Evolutionary conservation across 2,329 filamentous ascomycete genomes (phyloP).

Genomic region (Pseudogymnoascus sp.): DNA sequence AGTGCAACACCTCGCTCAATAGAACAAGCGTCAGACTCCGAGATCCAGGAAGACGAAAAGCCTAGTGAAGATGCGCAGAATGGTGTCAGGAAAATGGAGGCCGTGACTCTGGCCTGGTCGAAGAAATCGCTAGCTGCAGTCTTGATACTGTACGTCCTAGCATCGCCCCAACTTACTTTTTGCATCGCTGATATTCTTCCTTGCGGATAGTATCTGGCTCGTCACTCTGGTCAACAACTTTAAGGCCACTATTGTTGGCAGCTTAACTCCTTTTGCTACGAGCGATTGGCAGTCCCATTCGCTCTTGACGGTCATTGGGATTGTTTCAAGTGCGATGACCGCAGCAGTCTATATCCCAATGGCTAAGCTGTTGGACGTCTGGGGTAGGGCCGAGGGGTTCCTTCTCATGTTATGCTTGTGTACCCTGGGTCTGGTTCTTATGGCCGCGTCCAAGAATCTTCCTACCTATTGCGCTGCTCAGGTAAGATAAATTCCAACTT

Average conservation of each 20-base stretch:
- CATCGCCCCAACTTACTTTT: not conserved
- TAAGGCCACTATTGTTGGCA: constrained; percentile 28
- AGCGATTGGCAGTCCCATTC: constrained; percentile 20
- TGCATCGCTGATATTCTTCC: not conserved
- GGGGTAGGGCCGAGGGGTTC: constrained; percentile 60
- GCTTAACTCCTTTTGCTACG: constrained; percentile 21
- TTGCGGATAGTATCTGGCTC: constrained; percentile 35
- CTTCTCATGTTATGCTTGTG: constrained; percentile 45
- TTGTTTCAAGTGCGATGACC: constrained; percentile 46
- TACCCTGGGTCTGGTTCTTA: constrained; percentile 51
- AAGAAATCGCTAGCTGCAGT: constrained; percentile 37
- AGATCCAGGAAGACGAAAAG: constrained; percentile 14
- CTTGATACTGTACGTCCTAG: constrained; percentile 37
- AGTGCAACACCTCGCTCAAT: not conserved
- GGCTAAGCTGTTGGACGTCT: constrained; percentile 61
- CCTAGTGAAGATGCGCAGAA: constrained; percentile 20
- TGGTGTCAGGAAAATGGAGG: constrained; percentile 44
- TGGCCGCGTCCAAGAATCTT: constrained; percentile 53
- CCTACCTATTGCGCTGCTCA: constrained; percentile 47
- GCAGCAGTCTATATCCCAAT: constrained; percentile 57
- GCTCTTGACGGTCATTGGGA: constrained; percentile 37
- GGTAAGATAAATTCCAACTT: constrained; percentile 11
- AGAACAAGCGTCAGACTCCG: not conserved
- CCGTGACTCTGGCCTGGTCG: constrained; percentile 44
- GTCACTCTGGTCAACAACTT: constrained; percentile 36